These are phyloP conservation scores for Camillea tinctor DNA, from an alignment of 2,329 filamentous ascomycete genomes.

Conservation along the genomic window DNA sequence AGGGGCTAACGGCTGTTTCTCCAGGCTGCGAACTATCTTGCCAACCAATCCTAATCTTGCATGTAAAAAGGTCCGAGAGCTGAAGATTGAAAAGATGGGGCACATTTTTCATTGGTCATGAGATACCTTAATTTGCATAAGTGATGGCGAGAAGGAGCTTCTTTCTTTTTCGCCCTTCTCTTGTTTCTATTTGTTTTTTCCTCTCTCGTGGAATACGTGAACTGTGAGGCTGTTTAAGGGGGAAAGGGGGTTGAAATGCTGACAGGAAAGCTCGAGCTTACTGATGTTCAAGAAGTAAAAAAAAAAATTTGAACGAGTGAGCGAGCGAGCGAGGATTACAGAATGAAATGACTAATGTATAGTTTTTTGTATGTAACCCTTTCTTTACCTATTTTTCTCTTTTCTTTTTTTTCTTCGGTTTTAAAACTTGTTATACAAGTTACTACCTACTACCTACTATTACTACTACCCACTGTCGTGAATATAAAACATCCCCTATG, in stretches of 20 bases:
- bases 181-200: constrained; percentile 1
- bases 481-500: not conserved
- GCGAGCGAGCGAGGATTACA: constrained; percentile 1
- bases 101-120: not conserved
- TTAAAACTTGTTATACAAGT: constrained; percentile 20
- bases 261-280: constrained; percentile 4
- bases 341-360: constrained; percentile 20
- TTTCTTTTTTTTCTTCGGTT: constrained; percentile 5
- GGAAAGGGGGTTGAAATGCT: not conserved
- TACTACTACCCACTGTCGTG: not conserved
- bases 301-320: constrained; percentile 2
- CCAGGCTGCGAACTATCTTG: constrained; percentile 56
- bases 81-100: not conserved
- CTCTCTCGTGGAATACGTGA: not conserved
- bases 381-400: too few relatives aligned
- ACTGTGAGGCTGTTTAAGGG: not conserved
- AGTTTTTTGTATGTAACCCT: constrained; percentile 18
- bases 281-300: not conserved
- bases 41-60: constrained; percentile 48
- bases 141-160: not conserved
- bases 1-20: constrained; percentile 7
- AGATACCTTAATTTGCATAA: constrained; percentile 1
- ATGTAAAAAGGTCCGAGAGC: constrained; percentile 1
- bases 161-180: not conserved
- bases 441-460: constrained; percentile 2